A percentile compares a stretch with the other conserved stretches of the same genome.
Evolutionary conservation across 2,329 filamentous ascomycete species (phyloP).

Genomic region (Gnomoniopsis sp.): DNA sequence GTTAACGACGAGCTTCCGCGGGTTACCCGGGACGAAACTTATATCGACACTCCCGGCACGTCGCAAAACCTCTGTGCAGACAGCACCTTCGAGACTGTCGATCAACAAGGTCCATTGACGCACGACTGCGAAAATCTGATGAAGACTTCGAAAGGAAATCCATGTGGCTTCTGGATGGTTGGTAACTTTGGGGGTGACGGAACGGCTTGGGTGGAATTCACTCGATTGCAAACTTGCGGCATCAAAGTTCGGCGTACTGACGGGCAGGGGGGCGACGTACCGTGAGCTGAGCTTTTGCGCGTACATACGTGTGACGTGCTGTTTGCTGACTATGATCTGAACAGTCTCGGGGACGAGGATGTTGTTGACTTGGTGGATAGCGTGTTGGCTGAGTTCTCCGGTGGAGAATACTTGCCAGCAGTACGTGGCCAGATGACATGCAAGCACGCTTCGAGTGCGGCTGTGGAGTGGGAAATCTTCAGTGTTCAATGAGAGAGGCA

Average conservation of each 20-base stretch:
- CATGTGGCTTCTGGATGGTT: neutral
- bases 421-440: neutral
- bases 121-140: neutral
- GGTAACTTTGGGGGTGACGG: neutral
- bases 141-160: neutral
- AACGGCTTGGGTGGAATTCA: neutral
- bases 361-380: neutral
- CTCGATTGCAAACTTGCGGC: neutral
- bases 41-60: neutral
- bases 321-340: neutral
- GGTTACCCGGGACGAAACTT: neutral
- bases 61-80: neutral
- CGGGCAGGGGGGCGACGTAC: neutral
- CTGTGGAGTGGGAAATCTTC: neutral
- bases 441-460: neutral
- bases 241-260: neutral
- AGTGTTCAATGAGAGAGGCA: neutral
- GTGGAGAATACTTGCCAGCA: neutral
- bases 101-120: neutral
- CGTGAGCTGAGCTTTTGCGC: neutral
- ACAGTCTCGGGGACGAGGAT: neutral
- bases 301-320: neutral
- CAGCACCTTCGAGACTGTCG: neutral
- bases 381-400: neutral
- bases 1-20: neutral